These are phyloP conservation scores for Aspergillus puulaauensis DNA, from an alignment of 2,329 filamentous ascomycete species.

Conservation along the genomic window DNA sequence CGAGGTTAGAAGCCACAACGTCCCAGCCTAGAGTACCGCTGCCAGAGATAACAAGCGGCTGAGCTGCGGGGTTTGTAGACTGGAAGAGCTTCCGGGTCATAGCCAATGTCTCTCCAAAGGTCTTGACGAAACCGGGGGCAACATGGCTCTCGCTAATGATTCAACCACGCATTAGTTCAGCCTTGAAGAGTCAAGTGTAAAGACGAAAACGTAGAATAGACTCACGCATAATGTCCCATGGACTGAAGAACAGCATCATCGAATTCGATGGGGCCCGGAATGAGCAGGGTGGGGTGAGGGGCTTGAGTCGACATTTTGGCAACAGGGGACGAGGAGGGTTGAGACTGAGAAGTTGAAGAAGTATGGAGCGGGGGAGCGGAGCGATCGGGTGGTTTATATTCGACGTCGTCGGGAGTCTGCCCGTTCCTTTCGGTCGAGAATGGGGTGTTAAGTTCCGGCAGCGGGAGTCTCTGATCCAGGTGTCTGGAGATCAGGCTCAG, in stretches of 20 bases:
- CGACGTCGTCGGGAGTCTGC: constrained; percentile 53
- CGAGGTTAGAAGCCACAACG: constrained; percentile 87
- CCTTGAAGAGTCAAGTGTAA: not conserved
- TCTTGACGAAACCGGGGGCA: constrained; percentile 80
- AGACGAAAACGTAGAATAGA: constrained; percentile 13
- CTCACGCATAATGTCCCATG: constrained; percentile 80
- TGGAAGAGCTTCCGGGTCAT: constrained; percentile 94
- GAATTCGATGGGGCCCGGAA: constrained; percentile 96
- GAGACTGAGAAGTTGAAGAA: constrained; percentile 6
- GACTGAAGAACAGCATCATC: constrained; percentile 94
- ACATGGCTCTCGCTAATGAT: constrained; percentile 83
- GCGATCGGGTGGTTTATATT: constrained; percentile 47
- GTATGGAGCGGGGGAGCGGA: constrained; percentile 15
- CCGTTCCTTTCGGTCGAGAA: constrained; percentile 60
- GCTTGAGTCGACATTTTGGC: constrained; percentile 59
- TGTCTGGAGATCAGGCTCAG: constrained; percentile 63
- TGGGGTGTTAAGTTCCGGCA: constrained; percentile 62
- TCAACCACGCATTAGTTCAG: not conserved
- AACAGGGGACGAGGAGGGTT: constrained; percentile 22
- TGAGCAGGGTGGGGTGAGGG: constrained; percentile 74
- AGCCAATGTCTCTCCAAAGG: constrained; percentile 84
- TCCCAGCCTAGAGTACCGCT: constrained; percentile 98
- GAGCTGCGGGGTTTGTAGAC: constrained; percentile 74
- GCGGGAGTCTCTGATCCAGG: constrained; percentile 53
- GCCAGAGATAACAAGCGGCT: constrained; percentile 91